Evolutionary conservation across 495 filamentous ascomycete genomes (phyloP), one percentile per base, ranked within the genome.

Genomic region (Oidiodendron maius): DNA sequence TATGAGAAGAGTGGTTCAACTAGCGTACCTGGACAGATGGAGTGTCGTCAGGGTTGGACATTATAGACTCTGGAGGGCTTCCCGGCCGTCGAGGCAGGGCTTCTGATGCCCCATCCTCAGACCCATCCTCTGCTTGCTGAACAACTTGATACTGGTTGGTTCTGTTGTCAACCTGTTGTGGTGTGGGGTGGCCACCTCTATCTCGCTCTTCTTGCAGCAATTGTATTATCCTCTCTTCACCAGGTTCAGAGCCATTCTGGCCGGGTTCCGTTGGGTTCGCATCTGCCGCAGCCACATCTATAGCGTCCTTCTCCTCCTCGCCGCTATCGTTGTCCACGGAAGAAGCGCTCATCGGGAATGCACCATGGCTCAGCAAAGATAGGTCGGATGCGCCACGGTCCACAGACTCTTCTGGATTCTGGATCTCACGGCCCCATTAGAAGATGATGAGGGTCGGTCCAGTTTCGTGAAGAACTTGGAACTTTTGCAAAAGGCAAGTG

Each of bases 41-140:
- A 3, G 87, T 84, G 65, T 96, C 91, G 58, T 96, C 91, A 13
- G 90, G 88, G 12, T 80, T 84, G 2, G 87, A 93, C 35, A 80
- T 56, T 8, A 74, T 42, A 11, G 73, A 78, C 48, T 70, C 71
- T 16, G 66, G 61, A 23, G 74, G 75, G 44, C 75, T 78, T 9
- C 57, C 67, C 17, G 43, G 11, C 37, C 58, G 44, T 17, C 24
- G 34, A 15, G 51, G 51, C 3, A 53, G 26, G 41, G 51, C 32
- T 26, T 55, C 58, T 22, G 51, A 24, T 18, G 58, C 57, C 15
- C 72, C 71, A 50, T 72, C 71, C 46, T 74, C 71, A 9, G 74
- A 76, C 8, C 40, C 49, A 46, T 65, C 60, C n/a, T 75, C 72
- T 22, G 56, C 61, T 23, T 61, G 57, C n/a, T 67, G 57, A n/a